phyloP scores from a whole-genome alignment of 208 protist species.

The Angomonas deanei region DNA sequence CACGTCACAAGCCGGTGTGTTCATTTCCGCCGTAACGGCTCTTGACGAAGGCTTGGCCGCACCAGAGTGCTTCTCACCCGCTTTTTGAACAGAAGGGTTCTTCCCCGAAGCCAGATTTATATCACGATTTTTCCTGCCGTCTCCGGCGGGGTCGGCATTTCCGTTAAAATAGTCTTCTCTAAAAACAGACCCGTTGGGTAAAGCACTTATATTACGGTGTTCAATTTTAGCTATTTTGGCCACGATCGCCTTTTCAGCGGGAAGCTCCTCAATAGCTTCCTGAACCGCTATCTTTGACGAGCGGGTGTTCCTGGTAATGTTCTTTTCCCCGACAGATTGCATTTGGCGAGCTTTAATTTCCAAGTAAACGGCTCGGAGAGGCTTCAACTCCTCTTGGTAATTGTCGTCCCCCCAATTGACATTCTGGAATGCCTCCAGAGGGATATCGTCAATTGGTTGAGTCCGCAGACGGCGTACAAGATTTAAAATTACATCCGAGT shows the following conservation, averaged over 20 bases:
- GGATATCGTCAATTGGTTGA: constrained; percentile 22
- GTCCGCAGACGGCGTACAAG: constrained; percentile 24
- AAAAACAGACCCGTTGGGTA: not conserved
- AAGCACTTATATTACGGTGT: not conserved
- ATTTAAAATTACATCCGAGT: constrained; percentile 32
- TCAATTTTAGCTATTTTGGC: constrained; percentile 11
- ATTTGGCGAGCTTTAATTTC: constrained; percentile 44
- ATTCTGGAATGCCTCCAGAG: constrained; percentile 25
- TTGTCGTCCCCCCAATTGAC: constrained; percentile 51
- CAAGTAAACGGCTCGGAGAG: constrained; percentile 39
- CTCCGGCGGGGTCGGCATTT: not conserved
- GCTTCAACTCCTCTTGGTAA: constrained; percentile 31
- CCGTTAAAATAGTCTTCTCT: not conserved
- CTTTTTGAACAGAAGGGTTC: not conserved
- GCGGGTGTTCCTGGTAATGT: not conserved
- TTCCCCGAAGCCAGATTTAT: not conserved
- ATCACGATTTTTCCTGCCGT: constrained; percentile 7
- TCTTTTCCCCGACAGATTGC: constrained; percentile 12
- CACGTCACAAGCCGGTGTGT: not conserved
- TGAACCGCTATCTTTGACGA: constrained; percentile 27
- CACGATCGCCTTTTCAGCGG: constrained; percentile 25
- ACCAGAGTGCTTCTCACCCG: not conserved
- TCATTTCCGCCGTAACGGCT: not conserved
- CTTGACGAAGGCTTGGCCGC: too few species aligned
- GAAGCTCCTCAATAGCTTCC: constrained; percentile 30